Evolutionary conservation across 2,329 filamentous ascomycete species (phyloP).

Genomic region (Graphilbum fragrans): DNA sequence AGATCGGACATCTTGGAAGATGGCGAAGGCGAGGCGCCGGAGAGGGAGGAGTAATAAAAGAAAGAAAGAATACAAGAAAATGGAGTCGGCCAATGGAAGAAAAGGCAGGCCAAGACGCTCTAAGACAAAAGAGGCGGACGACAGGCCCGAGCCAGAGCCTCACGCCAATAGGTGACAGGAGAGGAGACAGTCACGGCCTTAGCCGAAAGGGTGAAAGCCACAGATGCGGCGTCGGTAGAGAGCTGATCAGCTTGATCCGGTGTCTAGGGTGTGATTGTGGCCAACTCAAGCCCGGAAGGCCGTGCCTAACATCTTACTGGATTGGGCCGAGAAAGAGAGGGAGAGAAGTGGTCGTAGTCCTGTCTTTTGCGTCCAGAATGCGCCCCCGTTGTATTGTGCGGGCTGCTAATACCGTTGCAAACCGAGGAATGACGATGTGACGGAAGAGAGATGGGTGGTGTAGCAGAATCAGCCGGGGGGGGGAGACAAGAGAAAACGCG

Average conservation of each 20-base stretch:
- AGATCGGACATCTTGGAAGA: constrained; percentile 26
- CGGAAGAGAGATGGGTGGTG: no score
- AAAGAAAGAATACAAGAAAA: neutral
- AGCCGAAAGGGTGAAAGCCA: neutral
- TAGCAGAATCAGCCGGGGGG: no score
- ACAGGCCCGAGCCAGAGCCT: neutral
- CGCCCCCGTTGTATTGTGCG: no score
- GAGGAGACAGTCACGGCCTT: neutral
- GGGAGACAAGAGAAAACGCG: no score
- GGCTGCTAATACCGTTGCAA: no score
- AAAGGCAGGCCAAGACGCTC: neutral
- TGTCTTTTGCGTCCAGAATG: no score
- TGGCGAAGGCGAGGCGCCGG: neutral
- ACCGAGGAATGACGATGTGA: no score
- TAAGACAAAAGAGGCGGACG: neutral
- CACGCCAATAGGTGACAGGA: neutral
- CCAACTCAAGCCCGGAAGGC: neutral
- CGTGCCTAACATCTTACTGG: neutral
- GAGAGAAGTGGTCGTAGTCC: no score
- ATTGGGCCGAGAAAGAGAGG: no score
- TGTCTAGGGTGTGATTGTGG: neutral
- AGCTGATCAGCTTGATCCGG: neutral
- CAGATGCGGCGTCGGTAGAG: no score
- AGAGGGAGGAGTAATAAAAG: neutral
- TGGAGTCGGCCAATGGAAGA: neutral